phyloP scores from a whole-genome alignment of 1,139 yeast genomes.

The Lodderomyces orthopsilosis region DNA sequence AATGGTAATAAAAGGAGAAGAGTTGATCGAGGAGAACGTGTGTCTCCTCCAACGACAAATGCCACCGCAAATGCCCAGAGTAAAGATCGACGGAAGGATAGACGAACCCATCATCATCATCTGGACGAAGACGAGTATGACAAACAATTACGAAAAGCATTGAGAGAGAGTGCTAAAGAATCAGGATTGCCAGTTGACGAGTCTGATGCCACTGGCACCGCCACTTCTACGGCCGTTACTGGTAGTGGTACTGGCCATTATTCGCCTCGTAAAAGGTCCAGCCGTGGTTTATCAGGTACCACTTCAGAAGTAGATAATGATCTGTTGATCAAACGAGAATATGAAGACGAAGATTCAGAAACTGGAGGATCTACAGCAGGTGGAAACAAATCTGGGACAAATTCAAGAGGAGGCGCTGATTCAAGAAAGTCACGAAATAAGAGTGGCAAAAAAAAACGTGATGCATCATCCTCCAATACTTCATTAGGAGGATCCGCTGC shows the following conservation, averaged over 20 bases:
- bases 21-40: not conserved
- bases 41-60: not conserved
- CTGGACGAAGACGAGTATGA: slow-evolving; percentile 56
- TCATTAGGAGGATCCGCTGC: not conserved
- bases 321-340: not conserved
- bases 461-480: not conserved
- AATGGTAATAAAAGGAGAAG: not conserved
- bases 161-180: slow-evolving; percentile 66
- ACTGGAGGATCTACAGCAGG: slow-evolving; percentile 8
- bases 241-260: not conserved
- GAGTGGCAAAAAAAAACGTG: slow-evolving; percentile 4
- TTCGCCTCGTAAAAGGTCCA: slow-evolving; percentile 5
- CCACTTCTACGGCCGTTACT: not conserved
- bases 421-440: slow-evolving; percentile 11
- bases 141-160: slow-evolving; percentile 64
- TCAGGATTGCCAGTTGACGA: slow-evolving; percentile 15
- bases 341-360: slow-evolving; percentile 7
- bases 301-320: not conserved
- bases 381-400: slow-evolving; percentile 13
- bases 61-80: not conserved
- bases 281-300: slow-evolving; percentile 5
- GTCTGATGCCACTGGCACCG: slow-evolving; percentile 1
- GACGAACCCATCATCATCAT: slow-evolving; percentile 43
- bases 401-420: slow-evolving; percentile 10
- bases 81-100: slow-evolving; percentile 75